Conservation (phyloP, 345 rosid genomes). For the Arabis alpina region DNA sequence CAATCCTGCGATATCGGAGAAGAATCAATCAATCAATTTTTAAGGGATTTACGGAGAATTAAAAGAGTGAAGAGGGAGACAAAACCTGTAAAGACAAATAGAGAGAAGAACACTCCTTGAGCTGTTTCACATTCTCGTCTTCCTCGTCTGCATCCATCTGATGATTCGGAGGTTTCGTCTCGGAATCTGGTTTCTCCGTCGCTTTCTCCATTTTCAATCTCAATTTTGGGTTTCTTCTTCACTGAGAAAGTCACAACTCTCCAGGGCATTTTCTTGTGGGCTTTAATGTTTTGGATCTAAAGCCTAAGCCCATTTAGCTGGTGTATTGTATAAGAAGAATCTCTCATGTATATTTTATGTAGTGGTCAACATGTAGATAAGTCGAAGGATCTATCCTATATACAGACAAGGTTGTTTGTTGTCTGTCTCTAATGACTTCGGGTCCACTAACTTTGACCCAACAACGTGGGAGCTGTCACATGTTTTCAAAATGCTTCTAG, state of each 20-base stretch:
- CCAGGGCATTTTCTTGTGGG: constrained; percentile 8
- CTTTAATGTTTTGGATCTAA: neutral
- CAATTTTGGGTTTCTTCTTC: neutral
- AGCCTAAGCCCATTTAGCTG: constrained; percentile 35
- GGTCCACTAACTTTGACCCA: constrained; percentile 40
- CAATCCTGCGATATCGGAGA: constrained; percentile 60
- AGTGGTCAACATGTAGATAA: constrained; percentile 38
- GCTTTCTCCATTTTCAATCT: constrained; percentile 23
- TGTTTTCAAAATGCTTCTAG: neutral
- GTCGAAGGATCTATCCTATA: too few relatives aligned
- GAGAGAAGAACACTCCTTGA: constrained; percentile 73
- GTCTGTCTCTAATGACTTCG: constrained; percentile 30
- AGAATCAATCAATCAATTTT: neutral
- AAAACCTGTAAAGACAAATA: constrained; percentile 76
- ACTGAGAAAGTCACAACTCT: neutral
- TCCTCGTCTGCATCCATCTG: constrained; percentile 75
- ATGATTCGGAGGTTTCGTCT: constrained; percentile 46
- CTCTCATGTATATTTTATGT: neutral
- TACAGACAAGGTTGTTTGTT: neutral
- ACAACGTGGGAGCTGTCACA: constrained; percentile 41
- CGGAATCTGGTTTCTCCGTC: constrained; percentile 19
- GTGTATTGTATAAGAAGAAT: too few relatives aligned
- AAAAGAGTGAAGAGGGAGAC: neutral
- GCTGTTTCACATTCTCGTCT: constrained; percentile 90
- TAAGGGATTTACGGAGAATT: constrained; percentile 11